Percentiles rank a stretch among this genome's conserved stretches.
phyloP scores from a whole-genome alignment of 305 asterid species.

The Fraxinus sp. region DNA sequence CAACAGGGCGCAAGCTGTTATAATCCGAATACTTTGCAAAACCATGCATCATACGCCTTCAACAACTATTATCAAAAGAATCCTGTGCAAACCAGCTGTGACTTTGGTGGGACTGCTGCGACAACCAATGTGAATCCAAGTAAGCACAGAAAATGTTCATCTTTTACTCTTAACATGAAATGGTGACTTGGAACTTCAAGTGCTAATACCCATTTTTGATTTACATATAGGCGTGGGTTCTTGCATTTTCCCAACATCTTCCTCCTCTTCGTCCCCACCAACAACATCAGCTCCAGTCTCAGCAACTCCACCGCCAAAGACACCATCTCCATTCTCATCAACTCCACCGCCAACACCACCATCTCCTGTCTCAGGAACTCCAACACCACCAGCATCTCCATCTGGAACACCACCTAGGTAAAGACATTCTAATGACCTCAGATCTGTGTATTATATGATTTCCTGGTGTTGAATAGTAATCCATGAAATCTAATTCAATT shows the following conservation, averaged over 20 bases:
- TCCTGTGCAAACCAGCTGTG: slow-evolving; percentile 72
- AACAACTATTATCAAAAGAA: slow-evolving; percentile 75
- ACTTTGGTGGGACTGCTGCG: slow-evolving; percentile 57
- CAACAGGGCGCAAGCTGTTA: slow-evolving; percentile 69
- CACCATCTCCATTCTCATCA: slow-evolving; percentile 27
- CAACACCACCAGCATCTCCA: slow-evolving; percentile 42
- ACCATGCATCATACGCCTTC: slow-evolving; percentile 81
- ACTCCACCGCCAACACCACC: slow-evolving; percentile 35
- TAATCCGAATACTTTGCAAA: slow-evolving; percentile 55
- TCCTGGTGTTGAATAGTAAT: not conserved
- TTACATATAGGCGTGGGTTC: slow-evolving; percentile 65
- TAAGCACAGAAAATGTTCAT: not conserved
- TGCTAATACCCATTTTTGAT: slow-evolving; percentile 2
- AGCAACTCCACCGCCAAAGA: slow-evolving; percentile 23
- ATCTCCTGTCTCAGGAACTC: slow-evolving; percentile 30
- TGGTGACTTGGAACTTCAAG: not conserved
- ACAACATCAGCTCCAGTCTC: not conserved
- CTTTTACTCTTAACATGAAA: not conserved
- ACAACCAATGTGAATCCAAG: not conserved
- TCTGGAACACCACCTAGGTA: slow-evolving; percentile 45
- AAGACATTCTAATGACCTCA: not conserved
- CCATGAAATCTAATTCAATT: not conserved
- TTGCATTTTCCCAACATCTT: slow-evolving; percentile 52
- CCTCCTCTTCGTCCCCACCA: slow-evolving; percentile 41
- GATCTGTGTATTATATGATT: not conserved